Conservation (phyloP, 768 basidiomycete genomes). For the Hygrophorus russula region DNA sequence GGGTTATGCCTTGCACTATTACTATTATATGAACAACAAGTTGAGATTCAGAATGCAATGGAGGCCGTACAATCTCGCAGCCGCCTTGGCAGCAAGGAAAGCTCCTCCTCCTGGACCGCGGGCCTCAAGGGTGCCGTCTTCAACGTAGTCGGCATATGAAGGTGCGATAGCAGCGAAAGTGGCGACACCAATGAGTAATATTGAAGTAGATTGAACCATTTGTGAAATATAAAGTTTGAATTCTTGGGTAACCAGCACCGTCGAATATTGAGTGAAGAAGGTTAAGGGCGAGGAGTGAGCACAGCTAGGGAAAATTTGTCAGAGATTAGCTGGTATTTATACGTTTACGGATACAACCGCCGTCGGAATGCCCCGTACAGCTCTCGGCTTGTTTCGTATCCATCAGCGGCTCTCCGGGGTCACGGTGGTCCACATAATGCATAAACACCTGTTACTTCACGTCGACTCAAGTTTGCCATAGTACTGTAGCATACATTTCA, state of each 20-base stretch:
- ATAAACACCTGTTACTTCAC: too few species aligned
- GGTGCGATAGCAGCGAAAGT: not conserved
- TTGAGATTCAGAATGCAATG: too few species aligned
- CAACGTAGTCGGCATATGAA: not conserved
- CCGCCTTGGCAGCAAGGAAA: not conserved
- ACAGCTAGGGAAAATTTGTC: slow-evolving; percentile 2
- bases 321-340: too few species aligned
- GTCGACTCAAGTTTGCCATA: too few species aligned
- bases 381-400: too few species aligned
- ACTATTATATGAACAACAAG: too few species aligned
- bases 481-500: too few species aligned
- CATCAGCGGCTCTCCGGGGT: too few species aligned
- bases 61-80: not conserved
- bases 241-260: slow-evolving; percentile 1
- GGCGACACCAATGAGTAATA: not conserved
- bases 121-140: not conserved
- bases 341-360: too few species aligned
- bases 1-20: too few species aligned
- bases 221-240: not conserved
- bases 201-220: not conserved
- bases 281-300: not conserved
- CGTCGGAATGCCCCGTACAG: too few species aligned
- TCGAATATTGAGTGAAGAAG: not conserved
- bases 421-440: too few species aligned
- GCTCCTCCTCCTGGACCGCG: not conserved